Percentiles rank a stretch among this genome's conserved stretches.
Conservation (phyloP, 305 asterid species). For the Solanum hybrid region DNA sequence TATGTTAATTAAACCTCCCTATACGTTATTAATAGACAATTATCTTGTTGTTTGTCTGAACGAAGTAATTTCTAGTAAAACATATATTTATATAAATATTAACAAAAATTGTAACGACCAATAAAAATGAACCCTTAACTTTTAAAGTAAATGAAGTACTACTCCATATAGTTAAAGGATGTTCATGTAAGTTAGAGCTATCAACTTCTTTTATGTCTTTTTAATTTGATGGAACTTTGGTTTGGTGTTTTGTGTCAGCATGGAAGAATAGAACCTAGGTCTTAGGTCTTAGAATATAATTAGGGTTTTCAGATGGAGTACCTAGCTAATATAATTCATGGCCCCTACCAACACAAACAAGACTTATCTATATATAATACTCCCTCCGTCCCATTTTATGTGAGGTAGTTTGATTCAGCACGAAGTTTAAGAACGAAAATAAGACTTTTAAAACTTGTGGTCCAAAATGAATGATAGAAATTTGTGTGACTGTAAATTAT, state of each 20-base stretch:
- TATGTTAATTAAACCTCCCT: not conserved
- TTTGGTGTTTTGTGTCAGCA: not conserved
- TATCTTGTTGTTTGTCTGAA: accelerated
- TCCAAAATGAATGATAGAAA: too few relatives aligned
- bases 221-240: not conserved
- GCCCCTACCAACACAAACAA: not conserved
- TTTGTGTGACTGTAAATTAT: too few relatives aligned
- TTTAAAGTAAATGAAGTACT: not conserved
- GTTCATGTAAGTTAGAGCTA: not conserved
- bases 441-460: too few relatives aligned
- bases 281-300: not conserved
- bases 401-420: too few relatives aligned
- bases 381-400: too few relatives aligned
- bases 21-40: not conserved
- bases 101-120: too few relatives aligned
- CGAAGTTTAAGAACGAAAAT: too few relatives aligned
- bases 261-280: not conserved
- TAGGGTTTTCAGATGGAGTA: not conserved
- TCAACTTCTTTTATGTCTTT: not conserved
- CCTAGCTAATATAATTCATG: not conserved
- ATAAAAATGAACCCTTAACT: too few relatives aligned
- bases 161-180: not conserved
- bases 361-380: not conserved
- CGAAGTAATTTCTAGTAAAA: not conserved
- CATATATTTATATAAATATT: too few relatives aligned